Evolutionary conservation across 495 filamentous ascomycete species (phyloP), one percentile per base, ranked within the genome.

Genomic region (Talaromyces proteolyticus): DNA sequence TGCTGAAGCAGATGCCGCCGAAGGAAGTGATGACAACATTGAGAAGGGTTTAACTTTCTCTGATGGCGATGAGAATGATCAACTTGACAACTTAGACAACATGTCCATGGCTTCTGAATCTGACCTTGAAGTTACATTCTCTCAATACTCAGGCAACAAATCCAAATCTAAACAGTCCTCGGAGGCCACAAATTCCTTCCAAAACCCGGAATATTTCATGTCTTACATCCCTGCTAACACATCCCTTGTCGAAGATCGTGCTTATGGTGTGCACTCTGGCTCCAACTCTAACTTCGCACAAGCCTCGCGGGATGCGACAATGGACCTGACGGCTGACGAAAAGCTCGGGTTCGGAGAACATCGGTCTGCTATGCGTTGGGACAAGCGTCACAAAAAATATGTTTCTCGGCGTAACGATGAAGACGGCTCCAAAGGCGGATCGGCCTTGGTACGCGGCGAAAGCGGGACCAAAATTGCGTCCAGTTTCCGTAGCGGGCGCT

Each of bases 361-460:
- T 1, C 79, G 80, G 18, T 75, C 82, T 34, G 81, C 84, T 42
- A 80, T 93, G 82, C 81, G 91, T 48, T 98, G 93, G 93, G 93
- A 98, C 72, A 95, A 96, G 78, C 91, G 93, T 59, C 80, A 84
- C 57, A 92, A 87, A 69, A 97, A 96, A 69, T 98, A 96, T 68
- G 92, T 98, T 6, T 70, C 86, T 2, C 77, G 85, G 21, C 83
- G 81, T 52, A 96, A 97, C 74, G 93, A 97, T 66, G 88, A 94
- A 58, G 93, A 96, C 72, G 94, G 93, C 16, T 89, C 84, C 43
- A 86, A 86, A 64, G 89, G 90, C 44, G 57, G 53, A 19, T 72
- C 72, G n/a, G 86, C 84, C 49, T 82, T 95, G 68, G 87, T 98
- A 37, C 78, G 82, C 42, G 91, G 94, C 50, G 93, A 98, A 70